phyloP scores from a whole-genome alignment of 2,329 filamentous ascomycete species.

The Periglandula ipomoeae region DNA sequence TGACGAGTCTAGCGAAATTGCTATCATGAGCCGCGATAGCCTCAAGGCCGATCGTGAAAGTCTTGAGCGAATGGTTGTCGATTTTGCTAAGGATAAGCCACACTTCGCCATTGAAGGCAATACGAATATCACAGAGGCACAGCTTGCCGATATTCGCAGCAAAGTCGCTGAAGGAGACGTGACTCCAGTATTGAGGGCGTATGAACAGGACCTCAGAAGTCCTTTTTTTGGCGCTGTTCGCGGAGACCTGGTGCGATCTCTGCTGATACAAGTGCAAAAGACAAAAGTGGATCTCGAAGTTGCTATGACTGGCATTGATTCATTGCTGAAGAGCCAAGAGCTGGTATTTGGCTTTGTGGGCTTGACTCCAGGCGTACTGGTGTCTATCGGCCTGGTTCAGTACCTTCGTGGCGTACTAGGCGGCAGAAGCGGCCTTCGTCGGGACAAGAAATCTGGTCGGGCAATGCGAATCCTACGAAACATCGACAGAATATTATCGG shows the following conservation, averaged over 20 bases:
- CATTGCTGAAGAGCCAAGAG: conserved; percentile 89
- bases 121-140: conserved; percentile 50
- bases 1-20: conserved; percentile 85
- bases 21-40: conserved; percentile 91
- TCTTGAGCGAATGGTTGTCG: conserved; percentile 94
- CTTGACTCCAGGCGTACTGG: conserved; percentile 83
- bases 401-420: conserved; percentile 66
- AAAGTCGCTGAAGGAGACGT: conserved; percentile 88
- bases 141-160: conserved; percentile 64
- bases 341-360: conserved; percentile 97
- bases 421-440: conserved; percentile 57
- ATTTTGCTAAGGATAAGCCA: conserved; percentile 82
- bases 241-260: conserved; percentile 79
- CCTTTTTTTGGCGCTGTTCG: conserved; percentile 75
- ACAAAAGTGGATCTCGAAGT: conserved; percentile 98
- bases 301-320: conserved; percentile 91
- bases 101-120: conserved; percentile 40
- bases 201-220: conserved; percentile 76
- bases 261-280: conserved; percentile 96
- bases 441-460: conserved; percentile 56
- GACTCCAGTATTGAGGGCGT: conserved; percentile 82
- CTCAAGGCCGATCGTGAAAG: conserved; percentile 84
- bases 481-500: conserved; percentile 71
- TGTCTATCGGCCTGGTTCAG: conserved; percentile 63
- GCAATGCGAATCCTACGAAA: conserved; percentile 75